Evolutionary conservation across 352 stramenopile species (phyloP), one percentile per base, ranked within the genome.

Genomic region (Phytophthora brassicae): DNA sequence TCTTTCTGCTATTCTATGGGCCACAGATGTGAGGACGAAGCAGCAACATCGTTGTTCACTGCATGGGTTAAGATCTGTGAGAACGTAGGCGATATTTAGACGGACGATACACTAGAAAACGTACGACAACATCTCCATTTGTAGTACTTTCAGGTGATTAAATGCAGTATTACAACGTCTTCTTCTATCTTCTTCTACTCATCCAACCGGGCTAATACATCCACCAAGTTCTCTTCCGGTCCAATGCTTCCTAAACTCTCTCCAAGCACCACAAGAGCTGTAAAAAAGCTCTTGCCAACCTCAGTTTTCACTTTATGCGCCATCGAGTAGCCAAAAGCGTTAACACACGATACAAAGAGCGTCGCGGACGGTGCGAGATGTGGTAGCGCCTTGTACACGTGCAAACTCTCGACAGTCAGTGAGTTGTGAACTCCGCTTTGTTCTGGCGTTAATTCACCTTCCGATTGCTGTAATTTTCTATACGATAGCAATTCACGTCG

Each of bases 251-350:
- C 53, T 19, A 77, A 52, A 22, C 52, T 66, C 42, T 77, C 64
- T 14, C 49, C 66, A 6, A 77, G 44, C 22, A 70, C 28, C 48
- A 77, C 69, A 4, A 77, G n/a, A 8, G 43, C 42, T 16, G 51
- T 63, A 46, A 89, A 89, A 41, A 88, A 52, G 7, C 70, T 48
- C 0, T 64, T 46, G 0, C 65, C 75, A 0, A 71, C 49, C 0
- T 66, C 58, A 12, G 36, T 12, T 9, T 77, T 58, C 29, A 86
- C 49, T 47, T 88, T 89, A 54, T 78, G 58, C 33, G 84, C 81
- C 71, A 89, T 86, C 3, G 75, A 75, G 51, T 89, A 89, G 42
- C 75, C 67, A 53, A 88, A 89, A 22, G 60, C 51, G 36, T 75
- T 66, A 23, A 83, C 64, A 6, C 71, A 71, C 19, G 72, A 79